A percentile compares a stretch with the other conserved stretches of the same genome.
Conservation (phyloP, 2,329 filamentous ascomycete genomes). For the Colletotrichum sp. region DNA sequence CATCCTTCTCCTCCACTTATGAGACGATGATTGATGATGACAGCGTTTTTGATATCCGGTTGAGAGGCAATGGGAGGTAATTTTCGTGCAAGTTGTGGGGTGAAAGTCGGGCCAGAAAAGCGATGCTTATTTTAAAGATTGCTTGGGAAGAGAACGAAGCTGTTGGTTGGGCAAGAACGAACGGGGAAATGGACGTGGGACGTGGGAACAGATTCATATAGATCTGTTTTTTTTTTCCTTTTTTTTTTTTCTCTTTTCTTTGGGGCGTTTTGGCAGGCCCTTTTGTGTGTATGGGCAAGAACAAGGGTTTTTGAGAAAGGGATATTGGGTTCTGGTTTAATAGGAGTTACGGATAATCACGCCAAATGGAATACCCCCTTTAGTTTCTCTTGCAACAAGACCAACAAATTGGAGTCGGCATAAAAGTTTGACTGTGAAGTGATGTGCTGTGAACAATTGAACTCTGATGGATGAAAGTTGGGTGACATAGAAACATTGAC, state of each 20-base stretch:
- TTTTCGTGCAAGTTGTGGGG: not conserved
- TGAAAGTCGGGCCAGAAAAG: not conserved
- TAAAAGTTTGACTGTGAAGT: not conserved
- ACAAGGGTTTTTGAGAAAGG: not conserved
- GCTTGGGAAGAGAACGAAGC: not conserved
- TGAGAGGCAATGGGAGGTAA: not conserved
- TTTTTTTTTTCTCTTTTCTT: not conserved
- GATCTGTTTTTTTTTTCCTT: not conserved
- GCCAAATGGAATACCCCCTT: not conserved
- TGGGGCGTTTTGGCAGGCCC: not conserved
- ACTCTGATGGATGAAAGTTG: not conserved
- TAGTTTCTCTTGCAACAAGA: not conserved
- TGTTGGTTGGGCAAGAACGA: not conserved
- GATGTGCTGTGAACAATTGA: not conserved
- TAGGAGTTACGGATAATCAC: not conserved
- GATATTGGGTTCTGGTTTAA: not conserved
- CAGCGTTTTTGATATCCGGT: not conserved
- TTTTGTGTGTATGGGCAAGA: not conserved
- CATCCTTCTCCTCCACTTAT: not conserved
- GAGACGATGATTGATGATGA: not conserved
- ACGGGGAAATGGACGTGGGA: not conserved
- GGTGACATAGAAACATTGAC: not conserved
- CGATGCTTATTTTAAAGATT: not conserved
- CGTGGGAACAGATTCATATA: not conserved
- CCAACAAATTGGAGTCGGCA: not conserved